phyloP scores from a whole-genome alignment of 176 grass and related monocot species.

The Metroxylon sagu region DNA sequence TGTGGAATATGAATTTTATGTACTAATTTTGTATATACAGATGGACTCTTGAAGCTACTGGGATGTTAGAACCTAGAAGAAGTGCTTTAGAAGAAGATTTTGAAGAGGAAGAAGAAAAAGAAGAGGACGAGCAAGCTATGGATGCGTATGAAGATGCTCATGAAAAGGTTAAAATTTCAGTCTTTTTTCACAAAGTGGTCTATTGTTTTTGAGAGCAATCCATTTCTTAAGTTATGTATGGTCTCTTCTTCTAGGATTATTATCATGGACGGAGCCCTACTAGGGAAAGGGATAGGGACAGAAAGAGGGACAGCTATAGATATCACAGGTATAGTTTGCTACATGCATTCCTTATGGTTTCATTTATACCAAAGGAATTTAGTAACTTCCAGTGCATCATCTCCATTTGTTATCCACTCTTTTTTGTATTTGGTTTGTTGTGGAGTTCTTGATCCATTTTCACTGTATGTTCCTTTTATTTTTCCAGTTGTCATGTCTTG shows the following conservation, averaged over 20 bases:
- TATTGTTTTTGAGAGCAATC: slow-evolving; percentile 2
- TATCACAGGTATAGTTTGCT: slow-evolving; percentile 31
- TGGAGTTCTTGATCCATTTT: no score
- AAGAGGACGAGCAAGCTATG: slow-evolving; percentile 57
- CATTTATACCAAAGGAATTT: neutral
- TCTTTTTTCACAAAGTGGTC: neutral
- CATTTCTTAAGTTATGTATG: neutral
- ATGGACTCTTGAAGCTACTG: slow-evolving; percentile 77
- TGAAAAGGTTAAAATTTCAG: slow-evolving; percentile 37
- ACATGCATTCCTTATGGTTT: neutral
- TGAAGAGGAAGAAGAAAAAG: slow-evolving; percentile 97
- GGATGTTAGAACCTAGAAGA: slow-evolving; percentile 78
- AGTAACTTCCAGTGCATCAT: no score
- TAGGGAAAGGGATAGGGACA: slow-evolving; percentile 42
- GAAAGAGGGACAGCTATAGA: slow-evolving; percentile 32
- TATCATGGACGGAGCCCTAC: slow-evolving; percentile 66
- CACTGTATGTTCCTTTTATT: no score
- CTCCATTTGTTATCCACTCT: no score
- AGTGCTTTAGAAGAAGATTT: slow-evolving; percentile 98
- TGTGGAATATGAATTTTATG: no score
- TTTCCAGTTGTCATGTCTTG: no score
- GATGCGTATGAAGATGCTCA: slow-evolving; percentile 38
- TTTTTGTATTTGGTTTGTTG: no score
- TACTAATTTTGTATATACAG: slow-evolving; percentile 19
- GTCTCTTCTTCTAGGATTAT: slow-evolving; percentile 34